phyloP scores from a whole-genome alignment of 345 rosid genomes.

The Nasturtium officinale region DNA sequence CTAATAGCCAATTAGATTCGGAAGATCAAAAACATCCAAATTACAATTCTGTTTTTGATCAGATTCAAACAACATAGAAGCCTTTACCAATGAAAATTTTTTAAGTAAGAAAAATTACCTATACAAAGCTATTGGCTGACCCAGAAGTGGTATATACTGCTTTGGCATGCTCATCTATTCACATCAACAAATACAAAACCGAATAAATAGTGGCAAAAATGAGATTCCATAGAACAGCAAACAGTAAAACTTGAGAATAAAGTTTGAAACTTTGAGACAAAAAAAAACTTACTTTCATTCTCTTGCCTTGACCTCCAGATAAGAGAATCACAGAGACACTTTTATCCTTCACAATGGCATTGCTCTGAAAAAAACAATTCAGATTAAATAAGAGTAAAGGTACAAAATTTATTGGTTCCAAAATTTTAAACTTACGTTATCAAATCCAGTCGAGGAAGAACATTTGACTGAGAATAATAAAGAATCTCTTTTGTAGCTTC shows the following conservation, averaged over 20 bases:
- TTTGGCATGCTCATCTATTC: constrained; percentile 91
- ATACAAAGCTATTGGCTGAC: constrained; percentile 91
- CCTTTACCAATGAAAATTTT: not conserved
- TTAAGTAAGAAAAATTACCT: constrained; percentile 52
- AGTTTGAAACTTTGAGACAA: constrained; percentile 25
- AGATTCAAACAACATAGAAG: not conserved
- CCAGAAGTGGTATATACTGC: constrained; percentile 92
- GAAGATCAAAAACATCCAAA: not conserved
- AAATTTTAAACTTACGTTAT: constrained; percentile 44
- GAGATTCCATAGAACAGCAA: constrained; percentile 18
- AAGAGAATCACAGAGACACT: constrained; percentile 84
- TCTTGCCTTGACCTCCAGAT: constrained; percentile 93
- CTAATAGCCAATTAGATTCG: not conserved
- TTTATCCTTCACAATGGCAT: constrained; percentile 56
- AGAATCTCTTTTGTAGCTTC: constrained; percentile 18
- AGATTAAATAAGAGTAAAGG: not conserved
- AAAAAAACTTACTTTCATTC: constrained; percentile 76
- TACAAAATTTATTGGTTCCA: not conserved
- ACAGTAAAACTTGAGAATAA: constrained; percentile 6
- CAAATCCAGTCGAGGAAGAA: constrained; percentile 47
- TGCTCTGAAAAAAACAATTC: constrained; percentile 35
- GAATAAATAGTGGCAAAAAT: constrained; percentile 23
- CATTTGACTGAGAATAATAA: constrained; percentile 38
- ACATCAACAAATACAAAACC: constrained; percentile 49
- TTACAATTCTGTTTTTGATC: not conserved